These are phyloP conservation scores for Talaromyces atroroseus DNA, from an alignment of 2,329 filamentous ascomycete genomes.

Conservation along the genomic window DNA sequence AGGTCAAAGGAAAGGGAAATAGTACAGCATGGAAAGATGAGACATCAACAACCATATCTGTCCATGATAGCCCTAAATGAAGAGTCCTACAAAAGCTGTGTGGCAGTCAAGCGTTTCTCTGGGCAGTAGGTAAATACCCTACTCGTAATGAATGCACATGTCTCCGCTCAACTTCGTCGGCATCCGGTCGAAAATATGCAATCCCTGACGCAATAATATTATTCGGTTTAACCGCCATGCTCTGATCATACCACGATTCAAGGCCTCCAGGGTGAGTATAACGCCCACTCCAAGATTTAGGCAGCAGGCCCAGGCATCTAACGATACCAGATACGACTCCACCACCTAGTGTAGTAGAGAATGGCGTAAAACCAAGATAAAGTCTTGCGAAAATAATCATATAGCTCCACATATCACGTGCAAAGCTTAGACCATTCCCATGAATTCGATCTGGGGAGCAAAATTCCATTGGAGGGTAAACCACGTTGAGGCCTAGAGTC, in stretches of 20 bases:
- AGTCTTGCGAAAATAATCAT: conserved; percentile 25
- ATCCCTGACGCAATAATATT: too few relatives aligned
- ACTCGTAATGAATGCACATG: conserved; percentile 20
- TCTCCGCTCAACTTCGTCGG: conserved; percentile 19
- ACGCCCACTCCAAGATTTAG: conserved; percentile 21
- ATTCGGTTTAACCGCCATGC: not conserved
- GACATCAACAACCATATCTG: conserved; percentile 23
- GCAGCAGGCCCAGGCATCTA: conserved; percentile 21
- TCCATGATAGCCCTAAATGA: conserved; percentile 26
- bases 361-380: conserved; percentile 18
- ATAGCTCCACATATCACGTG: conserved; percentile 29
- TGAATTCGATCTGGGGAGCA: conserved; percentile 26
- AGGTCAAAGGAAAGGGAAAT: not conserved
- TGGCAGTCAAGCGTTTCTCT: conserved; percentile 22
- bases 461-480: conserved; percentile 17
- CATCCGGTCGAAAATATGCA: conserved; percentile 12
- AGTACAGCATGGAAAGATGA: too few relatives aligned
- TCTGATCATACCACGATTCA: conserved; percentile 27
- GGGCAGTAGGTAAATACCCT: conserved; percentile 21
- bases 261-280: conserved; percentile 13
- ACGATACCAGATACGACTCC: conserved; percentile 20
- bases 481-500: conserved; percentile 12
- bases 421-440: conserved; percentile 19
- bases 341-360: conserved; percentile 16
- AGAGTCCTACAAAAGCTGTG: conserved; percentile 23